Percentiles rank a stretch among this genome's conserved stretches.
These are phyloP conservation scores for Herpetomonas muscarum DNA, from an alignment of 208 protist species.

Conservation along the genomic window DNA sequence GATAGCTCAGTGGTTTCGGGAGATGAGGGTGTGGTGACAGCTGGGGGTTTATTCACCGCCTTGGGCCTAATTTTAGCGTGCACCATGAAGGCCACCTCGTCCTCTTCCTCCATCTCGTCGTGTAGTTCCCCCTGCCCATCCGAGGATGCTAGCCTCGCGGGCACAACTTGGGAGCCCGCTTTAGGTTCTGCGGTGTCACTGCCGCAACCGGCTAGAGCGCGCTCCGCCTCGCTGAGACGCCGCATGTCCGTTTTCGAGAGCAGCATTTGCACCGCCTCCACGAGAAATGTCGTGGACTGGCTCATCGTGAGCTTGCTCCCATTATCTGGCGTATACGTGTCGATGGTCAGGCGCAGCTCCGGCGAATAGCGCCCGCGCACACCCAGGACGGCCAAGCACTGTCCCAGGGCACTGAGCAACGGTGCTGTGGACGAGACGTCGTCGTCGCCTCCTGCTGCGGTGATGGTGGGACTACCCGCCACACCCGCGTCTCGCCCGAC, in stretches of 20 bases:
- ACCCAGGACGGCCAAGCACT: conserved; percentile 72
- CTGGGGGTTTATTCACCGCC: too few species aligned
- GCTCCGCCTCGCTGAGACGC: conserved; percentile 47
- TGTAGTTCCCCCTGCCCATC: conserved; percentile 6
- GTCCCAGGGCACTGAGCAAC: conserved; percentile 47
- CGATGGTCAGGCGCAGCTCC: conserved; percentile 37
- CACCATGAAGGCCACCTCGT: conserved; percentile 35
- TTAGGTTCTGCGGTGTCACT: too few species aligned
- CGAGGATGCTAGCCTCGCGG: too few species aligned
- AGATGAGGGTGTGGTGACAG: too few species aligned
- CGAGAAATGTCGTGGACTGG: conserved; percentile 32
- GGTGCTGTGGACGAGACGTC: neutral
- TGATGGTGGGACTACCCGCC: neutral
- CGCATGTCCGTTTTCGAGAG: conserved; percentile 27
- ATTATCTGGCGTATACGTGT: conserved; percentile 22
- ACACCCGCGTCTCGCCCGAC: neutral
- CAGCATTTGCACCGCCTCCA: conserved; percentile 24
- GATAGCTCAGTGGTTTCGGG: too few species aligned
- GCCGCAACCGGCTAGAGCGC: conserved; percentile 10
- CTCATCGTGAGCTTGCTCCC: conserved; percentile 48
- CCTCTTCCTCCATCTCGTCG: neutral
- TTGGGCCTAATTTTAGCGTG: conserved; percentile 8
- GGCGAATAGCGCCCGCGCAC: conserved; percentile 57
- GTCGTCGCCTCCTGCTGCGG: too few species aligned
- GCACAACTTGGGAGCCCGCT: too few species aligned